Percentiles rank a stretch among this genome's conserved stretches.
phyloP scores from a whole-genome alignment of 257 asterid genomes.

The Ilex aquifolium region DNA sequence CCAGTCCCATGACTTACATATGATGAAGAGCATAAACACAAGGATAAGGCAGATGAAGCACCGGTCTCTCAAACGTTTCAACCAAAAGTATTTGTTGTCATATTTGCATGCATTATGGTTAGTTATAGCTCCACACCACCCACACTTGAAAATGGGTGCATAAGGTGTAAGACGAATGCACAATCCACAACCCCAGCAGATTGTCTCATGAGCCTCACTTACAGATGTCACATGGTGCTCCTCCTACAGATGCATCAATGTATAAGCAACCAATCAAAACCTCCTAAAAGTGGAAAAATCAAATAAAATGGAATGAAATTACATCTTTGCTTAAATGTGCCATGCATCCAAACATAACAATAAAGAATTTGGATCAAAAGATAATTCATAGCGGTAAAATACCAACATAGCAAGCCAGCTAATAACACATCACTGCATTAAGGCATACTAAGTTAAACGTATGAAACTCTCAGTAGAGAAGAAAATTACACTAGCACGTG shows the following conservation, averaged over 20 bases:
- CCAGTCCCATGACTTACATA: conserved; percentile 51
- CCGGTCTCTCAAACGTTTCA: conserved; percentile 76
- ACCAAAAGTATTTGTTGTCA: conserved; percentile 37
- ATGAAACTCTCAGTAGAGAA: no score
- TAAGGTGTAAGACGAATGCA: conserved; percentile 64
- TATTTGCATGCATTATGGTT: conserved; percentile 38
- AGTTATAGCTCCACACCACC: conserved; percentile 97
- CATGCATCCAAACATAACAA: no score
- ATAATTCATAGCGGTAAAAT: no score
- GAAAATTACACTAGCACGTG: no score
- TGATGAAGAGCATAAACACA: conserved; percentile 60
- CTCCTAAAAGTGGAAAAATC: neutral
- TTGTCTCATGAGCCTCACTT: conserved; percentile 56
- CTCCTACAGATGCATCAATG: conserved; percentile 39
- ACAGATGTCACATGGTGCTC: conserved; percentile 36
- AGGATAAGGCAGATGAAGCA: conserved; percentile 57
- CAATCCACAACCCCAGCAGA: conserved; percentile 98
- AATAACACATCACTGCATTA: no score
- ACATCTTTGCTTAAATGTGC: no score
- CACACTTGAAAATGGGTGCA: conserved; percentile 73
- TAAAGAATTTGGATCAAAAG: no score
- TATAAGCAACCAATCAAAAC: neutral
- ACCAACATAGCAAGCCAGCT: no score
- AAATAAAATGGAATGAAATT: no score
- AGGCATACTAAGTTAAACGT: no score